Conservation (phyloP, 306 rosid genomes). For the Vicia sativa region DNA sequence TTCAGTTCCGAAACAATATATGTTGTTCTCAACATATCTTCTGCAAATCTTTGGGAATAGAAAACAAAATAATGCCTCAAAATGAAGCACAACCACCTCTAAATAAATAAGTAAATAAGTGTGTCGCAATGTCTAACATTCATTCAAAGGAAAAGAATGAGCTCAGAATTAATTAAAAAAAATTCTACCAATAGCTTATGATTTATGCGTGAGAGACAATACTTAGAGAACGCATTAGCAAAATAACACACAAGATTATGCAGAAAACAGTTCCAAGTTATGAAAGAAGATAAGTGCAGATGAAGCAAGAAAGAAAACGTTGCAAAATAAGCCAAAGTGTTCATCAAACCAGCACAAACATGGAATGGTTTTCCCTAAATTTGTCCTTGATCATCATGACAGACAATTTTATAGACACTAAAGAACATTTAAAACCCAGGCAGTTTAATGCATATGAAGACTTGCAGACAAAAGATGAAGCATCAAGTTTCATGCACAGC, state of each 20-base stretch:
- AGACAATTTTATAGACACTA: slow-evolving; percentile 36
- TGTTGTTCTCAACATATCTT: no score
- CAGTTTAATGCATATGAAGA: slow-evolving; percentile 42
- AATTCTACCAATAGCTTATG: no score
- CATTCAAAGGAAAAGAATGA: no score
- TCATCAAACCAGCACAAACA: slow-evolving; percentile 63
- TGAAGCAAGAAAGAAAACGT: slow-evolving; percentile 45
- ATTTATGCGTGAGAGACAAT: not conserved
- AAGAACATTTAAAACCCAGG: slow-evolving; percentile 53
- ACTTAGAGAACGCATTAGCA: slow-evolving; percentile 18
- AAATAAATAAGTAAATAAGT: no score
- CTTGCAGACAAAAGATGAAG: slow-evolving; percentile 46
- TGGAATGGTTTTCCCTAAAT: slow-evolving; percentile 48
- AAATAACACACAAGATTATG: slow-evolving; percentile 1
- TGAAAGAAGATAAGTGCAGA: slow-evolving; percentile 40
- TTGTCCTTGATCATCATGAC: slow-evolving; percentile 47
- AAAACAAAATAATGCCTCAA: no score
- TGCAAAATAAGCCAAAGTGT: slow-evolving; percentile 50
- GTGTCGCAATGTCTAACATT: no score
- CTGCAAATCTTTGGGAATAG: no score
- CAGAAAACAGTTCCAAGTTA: slow-evolving; percentile 25
- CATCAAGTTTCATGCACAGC: slow-evolving; percentile 42
- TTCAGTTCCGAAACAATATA: no score
- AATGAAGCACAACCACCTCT: no score
- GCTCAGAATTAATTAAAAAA: no score